phyloP scores from a whole-genome alignment of 257 asterid species.

The Datura wrightii region DNA sequence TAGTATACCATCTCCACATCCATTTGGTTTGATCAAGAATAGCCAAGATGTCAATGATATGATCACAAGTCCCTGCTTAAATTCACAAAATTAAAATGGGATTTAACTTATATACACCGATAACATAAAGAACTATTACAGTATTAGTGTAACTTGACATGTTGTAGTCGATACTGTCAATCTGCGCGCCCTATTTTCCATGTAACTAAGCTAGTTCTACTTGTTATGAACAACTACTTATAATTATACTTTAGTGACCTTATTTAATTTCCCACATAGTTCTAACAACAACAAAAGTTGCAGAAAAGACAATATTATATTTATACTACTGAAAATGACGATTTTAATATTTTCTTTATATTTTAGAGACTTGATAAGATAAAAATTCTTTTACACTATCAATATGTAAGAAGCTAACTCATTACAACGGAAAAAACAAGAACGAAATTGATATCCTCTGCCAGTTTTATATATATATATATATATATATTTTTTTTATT shows the following conservation, averaged over 20 bases:
- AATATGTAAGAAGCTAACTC: not conserved
- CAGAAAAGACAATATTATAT: not conserved
- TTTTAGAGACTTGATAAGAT: not conserved
- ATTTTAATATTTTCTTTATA: not conserved
- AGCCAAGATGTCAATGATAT: slow-evolving; percentile 66
- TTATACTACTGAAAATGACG: not conserved
- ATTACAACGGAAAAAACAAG: not conserved
- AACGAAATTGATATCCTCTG: not conserved
- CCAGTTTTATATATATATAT: too few relatives aligned
- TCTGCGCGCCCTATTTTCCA: not conserved
- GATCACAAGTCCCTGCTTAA: slow-evolving; percentile 61
- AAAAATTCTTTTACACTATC: not conserved
- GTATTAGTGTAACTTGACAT: too few relatives aligned
- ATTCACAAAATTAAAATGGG: not conserved
- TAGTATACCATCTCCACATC: slow-evolving; percentile 61
- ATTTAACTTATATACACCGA: not conserved
- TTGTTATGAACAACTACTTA: not conserved
- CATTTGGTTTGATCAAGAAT: slow-evolving; percentile 61
- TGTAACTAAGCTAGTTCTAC: not conserved
- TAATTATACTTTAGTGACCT: not conserved
- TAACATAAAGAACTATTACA: fast-evolving
- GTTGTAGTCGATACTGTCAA: not conserved
- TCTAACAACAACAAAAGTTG: too few relatives aligned
- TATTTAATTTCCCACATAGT: too few relatives aligned
- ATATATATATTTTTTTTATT: too few relatives aligned